Conservation (phyloP, 2,329 filamentous ascomycete species). For the Talaromyces rugulosus region DNA sequence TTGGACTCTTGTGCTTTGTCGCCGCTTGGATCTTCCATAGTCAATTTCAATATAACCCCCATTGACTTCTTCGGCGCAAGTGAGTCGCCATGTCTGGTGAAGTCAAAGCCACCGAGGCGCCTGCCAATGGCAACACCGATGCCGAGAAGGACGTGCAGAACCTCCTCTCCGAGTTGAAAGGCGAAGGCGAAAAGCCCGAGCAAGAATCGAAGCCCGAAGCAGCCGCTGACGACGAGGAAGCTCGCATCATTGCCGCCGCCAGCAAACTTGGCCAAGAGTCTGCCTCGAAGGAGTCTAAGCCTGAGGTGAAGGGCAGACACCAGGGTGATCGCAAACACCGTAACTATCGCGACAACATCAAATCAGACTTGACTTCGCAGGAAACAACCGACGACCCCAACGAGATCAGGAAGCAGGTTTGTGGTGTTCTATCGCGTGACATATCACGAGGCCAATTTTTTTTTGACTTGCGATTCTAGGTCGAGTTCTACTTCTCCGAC, state of each 20-base stretch:
- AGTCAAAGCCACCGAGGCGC: constrained; percentile 27
- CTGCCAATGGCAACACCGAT: constrained; percentile 32
- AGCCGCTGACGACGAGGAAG: constrained; percentile 21
- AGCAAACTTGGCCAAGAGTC: constrained; percentile 35
- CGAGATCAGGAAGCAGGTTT: constrained; percentile 78
- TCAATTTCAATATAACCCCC: background rate
- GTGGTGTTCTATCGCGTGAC: constrained; percentile 10
- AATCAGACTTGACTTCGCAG: constrained; percentile 65
- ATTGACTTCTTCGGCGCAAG: constrained; percentile 8
- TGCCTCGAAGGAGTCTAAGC: constrained; percentile 31
- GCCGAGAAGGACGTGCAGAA: constrained; percentile 45
- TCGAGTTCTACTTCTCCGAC: constrained; percentile 95
- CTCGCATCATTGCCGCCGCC: constrained; percentile 34
- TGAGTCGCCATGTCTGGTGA: constrained; percentile 32
- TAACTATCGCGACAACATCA: constrained; percentile 54
- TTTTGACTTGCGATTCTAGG: constrained; percentile 45
- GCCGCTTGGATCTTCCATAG: background rate
- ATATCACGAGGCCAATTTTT: background rate
- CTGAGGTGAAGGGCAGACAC: constrained; percentile 11
- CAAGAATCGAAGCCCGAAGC: background rate
- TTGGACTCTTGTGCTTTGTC: background rate
- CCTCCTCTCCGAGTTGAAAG: constrained; percentile 43
- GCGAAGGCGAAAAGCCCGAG: constrained; percentile 25
- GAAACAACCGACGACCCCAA: constrained; percentile 71
- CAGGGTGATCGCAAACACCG: constrained; percentile 14